These are phyloP conservation scores for Vanilla planifolia DNA, from an alignment of 106 monocot genomes.

Conservation along the genomic window DNA sequence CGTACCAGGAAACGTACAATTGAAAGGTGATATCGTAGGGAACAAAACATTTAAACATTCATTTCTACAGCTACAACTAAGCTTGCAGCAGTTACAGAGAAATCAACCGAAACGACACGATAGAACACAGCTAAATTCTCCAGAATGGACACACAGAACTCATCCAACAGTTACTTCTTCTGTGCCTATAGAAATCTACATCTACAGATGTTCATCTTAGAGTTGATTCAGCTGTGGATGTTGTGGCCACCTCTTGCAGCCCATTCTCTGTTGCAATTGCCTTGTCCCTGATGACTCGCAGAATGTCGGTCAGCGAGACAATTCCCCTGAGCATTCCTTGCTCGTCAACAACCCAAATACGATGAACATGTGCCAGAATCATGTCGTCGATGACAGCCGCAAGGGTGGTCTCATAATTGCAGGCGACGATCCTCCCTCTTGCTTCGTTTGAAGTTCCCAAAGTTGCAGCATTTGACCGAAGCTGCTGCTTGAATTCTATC, in stretches of 20 bases:
- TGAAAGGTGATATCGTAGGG: too few relatives aligned
- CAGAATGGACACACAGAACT: too few relatives aligned
- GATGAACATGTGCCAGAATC: constrained; percentile 37
- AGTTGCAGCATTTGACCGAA: background rate
- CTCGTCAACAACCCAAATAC: constrained; percentile 63
- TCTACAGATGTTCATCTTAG: too few relatives aligned
- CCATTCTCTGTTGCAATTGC: constrained; percentile 23
- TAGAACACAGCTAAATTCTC: too few relatives aligned
- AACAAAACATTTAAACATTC: too few relatives aligned
- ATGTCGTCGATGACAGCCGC: constrained; percentile 35
- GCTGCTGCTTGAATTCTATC: constrained; percentile 42
- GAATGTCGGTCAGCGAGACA: constrained; percentile 57
- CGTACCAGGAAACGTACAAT: too few relatives aligned
- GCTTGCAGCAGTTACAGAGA: too few relatives aligned
- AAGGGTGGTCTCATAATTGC: constrained; percentile 36
- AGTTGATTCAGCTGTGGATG: too few relatives aligned
- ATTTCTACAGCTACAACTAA: too few relatives aligned
- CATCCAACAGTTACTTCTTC: too few relatives aligned
- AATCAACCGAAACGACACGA: too few relatives aligned
- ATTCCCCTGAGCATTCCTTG: constrained; percentile 42
- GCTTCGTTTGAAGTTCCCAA: background rate
- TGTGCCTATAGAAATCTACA: too few relatives aligned
- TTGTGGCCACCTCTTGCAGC: background rate
- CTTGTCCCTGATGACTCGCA: constrained; percentile 36
- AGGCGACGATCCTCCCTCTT: constrained; percentile 24